Evolutionary conservation across 148 eudicot species (phyloP), one percentile per base, ranked within the genome.

Genomic region (Agrostemma githago): DNA sequence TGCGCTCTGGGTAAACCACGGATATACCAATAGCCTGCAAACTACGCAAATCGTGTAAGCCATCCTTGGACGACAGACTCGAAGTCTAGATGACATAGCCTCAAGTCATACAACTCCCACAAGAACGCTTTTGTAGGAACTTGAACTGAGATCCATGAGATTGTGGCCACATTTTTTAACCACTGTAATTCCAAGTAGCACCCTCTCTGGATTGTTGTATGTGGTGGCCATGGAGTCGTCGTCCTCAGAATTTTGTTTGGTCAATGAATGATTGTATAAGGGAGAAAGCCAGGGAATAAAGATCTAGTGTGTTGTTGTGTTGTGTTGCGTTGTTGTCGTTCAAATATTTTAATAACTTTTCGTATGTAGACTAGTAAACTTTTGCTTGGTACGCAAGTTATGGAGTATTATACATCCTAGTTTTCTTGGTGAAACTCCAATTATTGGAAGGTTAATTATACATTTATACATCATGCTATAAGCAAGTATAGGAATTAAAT

Each of bases 301-400:
- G 2, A 59, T 5, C 19, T 19, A 16, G 6, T n/a, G 21, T 16
- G 10, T 19, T n/a, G 34, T 6, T 59, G 8, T 19, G 11, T 48
- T 48, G 53, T 39, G 5, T 26, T 26, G 34, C 1, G 19, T 41
- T 66, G 69, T 66, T 48, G 69, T 6, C 41, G 11, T 66, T 66
- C 43, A 16, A 40, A 40, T 64, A 39, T 69, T 10, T 48, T 69
- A 5, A 5, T 46, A 14, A 2, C 8, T 40, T 66, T 40, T 41
- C 8, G 21, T 41, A 26, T 26, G 1, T 26, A 26, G 34, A 26
- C 7, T 66, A 66, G 48, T 40, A n/a, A 39, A 14, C 69, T 41
- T 14, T 51, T 54, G 12, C 73, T 70, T 70, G 73, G 54, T 60
- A 42, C 39, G 14, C n/a, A 51, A 54, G 73, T 70, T 53, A 70